Conservation (phyloP, 2,329 filamentous ascomycete species). For the Xylariaceae sp. region DNA sequence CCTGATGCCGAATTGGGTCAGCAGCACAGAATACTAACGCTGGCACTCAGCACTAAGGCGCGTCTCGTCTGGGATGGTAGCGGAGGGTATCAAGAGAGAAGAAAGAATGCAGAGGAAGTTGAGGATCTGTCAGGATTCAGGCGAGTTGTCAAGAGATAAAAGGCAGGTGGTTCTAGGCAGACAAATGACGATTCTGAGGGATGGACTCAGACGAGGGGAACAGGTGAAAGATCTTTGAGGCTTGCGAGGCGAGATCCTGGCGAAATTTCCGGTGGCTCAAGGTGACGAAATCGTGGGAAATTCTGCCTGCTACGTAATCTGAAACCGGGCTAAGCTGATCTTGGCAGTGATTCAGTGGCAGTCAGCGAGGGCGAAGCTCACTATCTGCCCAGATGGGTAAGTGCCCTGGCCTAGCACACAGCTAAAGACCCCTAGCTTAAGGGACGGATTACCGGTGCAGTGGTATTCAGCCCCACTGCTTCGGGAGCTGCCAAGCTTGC, state of each 20-base stretch:
- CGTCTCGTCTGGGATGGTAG: too few relatives aligned
- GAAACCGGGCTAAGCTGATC: background rate
- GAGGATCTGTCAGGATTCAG: background rate
- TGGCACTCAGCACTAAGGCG: too few relatives aligned
- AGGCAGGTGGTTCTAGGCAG: slow-evolving; percentile 1
- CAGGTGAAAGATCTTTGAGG: too few relatives aligned
- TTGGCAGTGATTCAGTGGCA: background rate
- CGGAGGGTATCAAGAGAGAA: too few relatives aligned
- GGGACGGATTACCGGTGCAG: too few relatives aligned
- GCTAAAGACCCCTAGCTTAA: too few relatives aligned
- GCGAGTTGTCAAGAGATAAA: background rate
- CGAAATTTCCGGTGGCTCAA: too few relatives aligned
- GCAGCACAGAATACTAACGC: too few relatives aligned
- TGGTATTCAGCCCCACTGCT: background rate
- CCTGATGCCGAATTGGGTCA: background rate
- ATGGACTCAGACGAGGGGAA: background rate
- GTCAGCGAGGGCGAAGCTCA: background rate
- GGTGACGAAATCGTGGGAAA: background rate
- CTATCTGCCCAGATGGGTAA: background rate
- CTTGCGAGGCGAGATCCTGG: too few relatives aligned
- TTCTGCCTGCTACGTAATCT: background rate
- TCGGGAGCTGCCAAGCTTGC: background rate
- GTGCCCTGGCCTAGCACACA: background rate
- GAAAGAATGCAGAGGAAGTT: background rate
- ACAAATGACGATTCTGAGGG: background rate